Base-by-base conservation (phyloP, 441 rosid species). In the Gossypium gossypioides region DNA sequence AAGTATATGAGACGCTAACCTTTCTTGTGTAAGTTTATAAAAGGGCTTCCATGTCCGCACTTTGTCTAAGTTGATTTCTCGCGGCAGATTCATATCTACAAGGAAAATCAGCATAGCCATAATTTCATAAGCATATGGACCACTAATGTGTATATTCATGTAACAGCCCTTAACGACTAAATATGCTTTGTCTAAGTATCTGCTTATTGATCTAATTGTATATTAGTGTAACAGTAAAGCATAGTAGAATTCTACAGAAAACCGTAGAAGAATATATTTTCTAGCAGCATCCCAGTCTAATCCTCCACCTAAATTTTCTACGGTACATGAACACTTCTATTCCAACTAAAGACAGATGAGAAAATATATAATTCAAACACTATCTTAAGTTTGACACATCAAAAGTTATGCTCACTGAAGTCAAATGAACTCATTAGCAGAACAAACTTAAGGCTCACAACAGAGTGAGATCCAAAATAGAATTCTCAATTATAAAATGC, bases 31-130 rank as follows among this genome's bases (percentile, higher is more conserved):
- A 71, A 72, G 73, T 83, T 86, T 95, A 76, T 72, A 82, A 73
- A 92, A 91, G 72, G 97, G 89, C 84, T 91, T 95, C 99, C 99
- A 95, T 7, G 88, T 81, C 69, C 96, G 94, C 74, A 95, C 86
- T 84, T 95, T 95, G 78, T 95, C 99, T 86, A 95, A 82, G 84
- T 86, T 92, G 72, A 95, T 88, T 82, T 92, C 99, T 40, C 89
- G 96, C 73, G 84, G 66, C 25, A 80, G 84, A 75, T 85, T 84
- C 82, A 85, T 76, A 83, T 82, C 99, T 95, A 80, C 81, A 80
- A 69, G 70, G 75, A 75, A 22, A 80, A 82, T 58, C n/a, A 72
- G 29, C n/a, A 68, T 16, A 46, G 32, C 61, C 51, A 48, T 59
- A 73, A 70, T 60, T 52, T 52, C 46, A 44, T 13, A 63, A 64